A percentile compares a stretch with the other conserved stretches of the same genome.
phyloP scores from a whole-genome alignment of 1,139 yeast species.

The Yamadazyma atlantica region DNA sequence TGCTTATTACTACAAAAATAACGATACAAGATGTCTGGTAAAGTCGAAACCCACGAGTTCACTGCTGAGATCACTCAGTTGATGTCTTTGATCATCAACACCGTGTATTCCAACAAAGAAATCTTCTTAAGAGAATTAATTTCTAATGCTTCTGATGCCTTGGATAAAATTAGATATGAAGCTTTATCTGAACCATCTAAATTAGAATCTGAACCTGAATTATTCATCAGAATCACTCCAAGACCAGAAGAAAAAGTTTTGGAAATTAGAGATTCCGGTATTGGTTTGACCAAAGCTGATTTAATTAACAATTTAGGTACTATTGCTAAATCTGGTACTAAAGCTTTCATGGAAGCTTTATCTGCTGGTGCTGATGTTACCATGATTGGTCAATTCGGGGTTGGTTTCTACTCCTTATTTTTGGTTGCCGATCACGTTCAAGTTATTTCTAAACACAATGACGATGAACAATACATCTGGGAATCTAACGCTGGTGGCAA shows the following conservation, averaged over 20 bases:
- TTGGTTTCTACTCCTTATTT: conserved; percentile 99
- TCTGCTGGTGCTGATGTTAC: conserved; percentile 99
- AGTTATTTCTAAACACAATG: conserved; percentile 97
- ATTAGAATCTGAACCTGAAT: conserved; percentile 93
- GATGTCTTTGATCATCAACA: conserved; percentile 99
- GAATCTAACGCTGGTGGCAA: conserved; percentile 99
- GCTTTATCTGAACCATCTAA: conserved; percentile 89
- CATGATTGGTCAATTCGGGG: conserved; percentile 99
- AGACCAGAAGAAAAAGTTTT: conserved; percentile 89
- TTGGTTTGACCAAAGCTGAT: conserved; percentile 99
- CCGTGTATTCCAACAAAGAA: conserved; percentile 99
- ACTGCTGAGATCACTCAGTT: conserved; percentile 99
- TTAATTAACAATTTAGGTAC: conserved; percentile 99
- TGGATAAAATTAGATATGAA: conserved; percentile 96
- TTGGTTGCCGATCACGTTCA: conserved; percentile 99
- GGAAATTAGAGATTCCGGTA: conserved; percentile 99
- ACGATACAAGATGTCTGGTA: conserved; percentile 49
- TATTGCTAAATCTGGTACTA: conserved; percentile 99
- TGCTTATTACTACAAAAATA: background rate
- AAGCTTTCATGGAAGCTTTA: conserved; percentile 98
- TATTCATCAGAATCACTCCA: conserved; percentile 97
- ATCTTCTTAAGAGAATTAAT: conserved; percentile 98
- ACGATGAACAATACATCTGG: conserved; percentile 99
- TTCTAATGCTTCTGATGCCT: conserved; percentile 86
- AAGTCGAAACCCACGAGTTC: conserved; percentile 87